Evolutionary conservation across 805 yeast species (phyloP).

Genomic region (Candida silvatica): DNA sequence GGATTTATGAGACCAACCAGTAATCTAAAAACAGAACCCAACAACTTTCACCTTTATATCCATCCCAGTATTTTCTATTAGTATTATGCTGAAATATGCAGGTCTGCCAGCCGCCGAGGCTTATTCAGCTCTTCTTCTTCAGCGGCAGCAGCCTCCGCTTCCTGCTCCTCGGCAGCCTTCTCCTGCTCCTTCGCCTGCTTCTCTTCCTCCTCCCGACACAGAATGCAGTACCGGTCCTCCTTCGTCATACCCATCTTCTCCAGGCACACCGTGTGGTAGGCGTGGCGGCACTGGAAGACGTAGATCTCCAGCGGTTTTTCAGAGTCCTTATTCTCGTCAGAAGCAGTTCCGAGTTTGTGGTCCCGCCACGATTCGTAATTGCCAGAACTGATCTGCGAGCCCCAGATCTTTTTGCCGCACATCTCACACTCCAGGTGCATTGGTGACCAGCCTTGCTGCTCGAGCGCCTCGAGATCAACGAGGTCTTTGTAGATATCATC

Average conservation of each 20-base stretch:
- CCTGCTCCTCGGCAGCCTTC: not conserved
- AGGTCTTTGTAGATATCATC: conserved; percentile 44
- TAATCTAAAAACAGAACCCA: conserved; percentile 2
- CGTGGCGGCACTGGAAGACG: conserved; percentile 59
- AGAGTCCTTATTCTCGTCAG: conserved; percentile 5
- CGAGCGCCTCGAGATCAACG: conserved; percentile 30
- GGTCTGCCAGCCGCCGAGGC: too few relatives aligned
- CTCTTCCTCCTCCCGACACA: conserved; percentile 25
- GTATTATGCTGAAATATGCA: too few relatives aligned
- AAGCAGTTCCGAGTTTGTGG: conserved; percentile 10
- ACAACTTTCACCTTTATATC: too few relatives aligned
- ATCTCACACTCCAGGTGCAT: conserved; percentile 54
- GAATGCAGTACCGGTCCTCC: conserved; percentile 24
- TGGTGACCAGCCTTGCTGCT: conserved; percentile 56
- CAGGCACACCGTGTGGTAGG: conserved; percentile 53
- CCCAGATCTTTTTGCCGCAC: conserved; percentile 72
- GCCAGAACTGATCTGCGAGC: conserved; percentile 43
- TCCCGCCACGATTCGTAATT: conserved; percentile 54
- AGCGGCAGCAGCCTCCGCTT: not conserved
- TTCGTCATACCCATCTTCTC: conserved; percentile 33
- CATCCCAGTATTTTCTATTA: too few relatives aligned
- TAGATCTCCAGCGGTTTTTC: conserved; percentile 27
- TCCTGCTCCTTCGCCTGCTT: not conserved
- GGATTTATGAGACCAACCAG: conserved; percentile 68
- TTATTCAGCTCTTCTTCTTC: not conserved